A percentile compares a stretch with the other conserved stretches of the same genome.
Evolutionary conservation across 2,329 filamentous ascomycete species (phyloP).

Genomic region (Aotearoamyces nothofagi): DNA sequence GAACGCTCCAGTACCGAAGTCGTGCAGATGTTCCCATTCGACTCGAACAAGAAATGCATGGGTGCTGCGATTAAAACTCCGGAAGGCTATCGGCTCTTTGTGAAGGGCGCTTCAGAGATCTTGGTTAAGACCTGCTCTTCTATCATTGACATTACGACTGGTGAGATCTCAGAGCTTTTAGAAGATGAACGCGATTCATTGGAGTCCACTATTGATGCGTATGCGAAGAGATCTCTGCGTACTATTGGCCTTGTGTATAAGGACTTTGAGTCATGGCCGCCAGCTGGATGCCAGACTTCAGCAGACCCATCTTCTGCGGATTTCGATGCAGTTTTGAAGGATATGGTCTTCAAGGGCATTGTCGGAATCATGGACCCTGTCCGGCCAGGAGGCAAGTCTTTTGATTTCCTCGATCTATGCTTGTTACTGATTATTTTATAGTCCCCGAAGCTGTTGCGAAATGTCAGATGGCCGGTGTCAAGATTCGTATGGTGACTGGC

Average conservation of each 20-base stretch:
- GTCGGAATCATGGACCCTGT: slow-evolving; percentile 66
- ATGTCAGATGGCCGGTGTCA: slow-evolving; percentile 53
- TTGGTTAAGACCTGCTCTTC: slow-evolving; percentile 26
- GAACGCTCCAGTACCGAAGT: slow-evolving; percentile 47
- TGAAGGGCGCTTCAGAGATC: slow-evolving; percentile 40
- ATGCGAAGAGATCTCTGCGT: slow-evolving; percentile 52
- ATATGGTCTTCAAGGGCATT: slow-evolving; percentile 60
- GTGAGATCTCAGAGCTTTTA: slow-evolving; percentile 38
- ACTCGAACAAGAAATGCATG: slow-evolving; percentile 47
- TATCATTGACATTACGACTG: slow-evolving; percentile 42
- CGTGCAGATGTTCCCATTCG: slow-evolving; percentile 29
- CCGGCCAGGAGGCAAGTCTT: slow-evolving; percentile 31
- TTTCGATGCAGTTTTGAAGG: slow-evolving; percentile 52
- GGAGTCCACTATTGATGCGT: slow-evolving; percentile 39
- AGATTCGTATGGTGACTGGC: slow-evolving; percentile 60
- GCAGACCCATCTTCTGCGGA: slow-evolving; percentile 45
- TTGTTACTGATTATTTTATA: neutral
- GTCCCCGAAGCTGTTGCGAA: slow-evolving; percentile 52
- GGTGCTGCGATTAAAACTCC: slow-evolving; percentile 41
- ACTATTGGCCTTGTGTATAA: slow-evolving; percentile 63
- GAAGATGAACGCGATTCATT: slow-evolving; percentile 38
- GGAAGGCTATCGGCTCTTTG: slow-evolving; percentile 27
- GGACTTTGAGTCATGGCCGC: slow-evolving; percentile 58
- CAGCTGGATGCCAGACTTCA: slow-evolving; percentile 32
- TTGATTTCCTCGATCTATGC: neutral